Evolutionary conservation across 495 filamentous ascomycete species (phyloP), one percentile per base, ranked within the genome.

Genomic region (Amniculicola lignicola): DNA sequence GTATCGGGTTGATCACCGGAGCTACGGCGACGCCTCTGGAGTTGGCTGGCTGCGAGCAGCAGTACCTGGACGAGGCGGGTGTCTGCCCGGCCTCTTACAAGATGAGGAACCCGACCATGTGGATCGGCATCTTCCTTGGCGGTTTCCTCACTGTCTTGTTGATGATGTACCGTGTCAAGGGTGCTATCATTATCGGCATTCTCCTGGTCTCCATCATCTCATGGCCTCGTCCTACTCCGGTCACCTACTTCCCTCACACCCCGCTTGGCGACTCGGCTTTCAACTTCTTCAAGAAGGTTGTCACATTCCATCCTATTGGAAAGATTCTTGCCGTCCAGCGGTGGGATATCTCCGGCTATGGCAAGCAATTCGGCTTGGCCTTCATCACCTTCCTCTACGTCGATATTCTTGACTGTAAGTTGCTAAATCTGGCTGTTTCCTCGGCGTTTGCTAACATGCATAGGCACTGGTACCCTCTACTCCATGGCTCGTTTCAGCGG

Each of bases 331-430:
- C 73, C 11, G 87, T 80, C 1, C 83, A 86, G 64, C 73, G 84
- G 19, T 92, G 86, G 85, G 68, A 83, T 62, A 72, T 92, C 31
- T 70, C 74, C 18, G 74, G 75, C 10, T 79, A 81, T 44, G 84
- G 85, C 3, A 72, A 75, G 0, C 78, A 91, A 65, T 92, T 92
- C 64, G 85, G 81, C 19, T 67, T 91, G 25, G 88, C 88, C 0
- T 79, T 91, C 40, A 83, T 91, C 63, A 90, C 88, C 14, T 92
- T 92, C 72, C 75, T 90, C 45, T 91, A 92, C 62, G 87, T 91
- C 54, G 88, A 92, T 68, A 90, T 91, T 52, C 74, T 90, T 11
- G 86, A 90, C 64, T 80, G 77, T 42, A 40, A 11, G 47, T 51
- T 21, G 1, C 19, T 12, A 11, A 4, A 9, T 2, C 40, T n/a